Evolutionary conservation across 305 asterid genomes (phyloP), one percentile per base, ranked within the genome.

Genomic region (Withania somnifera): DNA sequence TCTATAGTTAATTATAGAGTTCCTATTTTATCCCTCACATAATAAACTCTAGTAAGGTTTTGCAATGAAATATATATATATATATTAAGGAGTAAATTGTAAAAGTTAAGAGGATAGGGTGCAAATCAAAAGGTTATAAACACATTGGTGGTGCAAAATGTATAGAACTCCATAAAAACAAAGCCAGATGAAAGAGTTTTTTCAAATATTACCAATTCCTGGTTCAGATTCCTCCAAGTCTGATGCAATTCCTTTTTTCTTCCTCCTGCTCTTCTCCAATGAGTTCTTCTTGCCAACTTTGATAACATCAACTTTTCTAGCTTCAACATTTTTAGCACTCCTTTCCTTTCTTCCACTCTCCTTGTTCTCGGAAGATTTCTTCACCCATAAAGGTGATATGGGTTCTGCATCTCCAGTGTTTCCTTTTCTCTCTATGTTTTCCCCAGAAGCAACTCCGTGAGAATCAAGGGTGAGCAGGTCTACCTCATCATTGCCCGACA

Each of bases 281-380:
- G 82, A 60, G 11, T 42, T 58, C 82, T 60, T 79, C 56, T 51
- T 66, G 38, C 20, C 32, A 79, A 11, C 57, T 57, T 34, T 38
- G 87, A 84, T 85, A 85, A 83, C 82, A 67, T 83, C 88, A 88
- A 91, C 93, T 54, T 87, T 82, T 80, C 54, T 85, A 77, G 81
- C 84, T 86, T 89, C 56, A 82, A 83, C 76, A 84, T 86, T 28
- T 82, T 79, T 2, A 38, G n/a, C 77, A 69, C 64, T 83, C 47
- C 81, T 83, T 82, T 76, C 80, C 83, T 80, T 88, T 30, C 79
- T 85, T 78, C 79, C 82, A 10, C 34, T 38, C 53, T 5, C 53
- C 19, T 68, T 40, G 54, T 68, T 68, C 40, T 20, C 34, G 1
- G 54, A 40, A 38, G 77, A 68, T 40, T 40, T 67, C 77, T 67